Evolutionary conservation across 306 rosid genomes (phyloP).

Genomic region (Prunus fruticosa): DNA sequence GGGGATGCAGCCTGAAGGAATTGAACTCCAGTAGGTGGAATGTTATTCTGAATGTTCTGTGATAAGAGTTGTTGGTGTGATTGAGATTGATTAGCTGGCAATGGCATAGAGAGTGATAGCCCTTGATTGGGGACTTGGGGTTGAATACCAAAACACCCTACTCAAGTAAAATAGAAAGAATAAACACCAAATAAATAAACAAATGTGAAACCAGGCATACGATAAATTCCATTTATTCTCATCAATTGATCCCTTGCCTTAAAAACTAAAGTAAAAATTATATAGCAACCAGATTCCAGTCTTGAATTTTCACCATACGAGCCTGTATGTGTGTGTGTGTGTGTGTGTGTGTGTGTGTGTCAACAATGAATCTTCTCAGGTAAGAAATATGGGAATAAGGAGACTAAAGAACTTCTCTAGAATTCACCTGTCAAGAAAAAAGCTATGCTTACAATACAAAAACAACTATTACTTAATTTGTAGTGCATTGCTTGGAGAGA

Average conservation of each 20-base stretch:
- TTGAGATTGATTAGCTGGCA: constrained; percentile 56
- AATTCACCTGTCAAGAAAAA: neutral
- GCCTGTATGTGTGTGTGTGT: too few species aligned
- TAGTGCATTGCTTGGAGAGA: too few species aligned
- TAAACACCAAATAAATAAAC: neutral
- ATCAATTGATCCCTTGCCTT: neutral
- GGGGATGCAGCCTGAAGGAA: constrained; percentile 73
- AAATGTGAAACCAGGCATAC: neutral
- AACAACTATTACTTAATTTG: neutral
- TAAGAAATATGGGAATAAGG: neutral
- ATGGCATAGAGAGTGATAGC: constrained; percentile 47
- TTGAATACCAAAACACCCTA: constrained; percentile 48
- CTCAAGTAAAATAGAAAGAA: constrained; percentile 2
- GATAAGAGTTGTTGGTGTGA: constrained; percentile 54
- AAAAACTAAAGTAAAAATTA: neutral
- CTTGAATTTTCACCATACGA: neutral
- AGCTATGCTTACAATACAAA: neutral
- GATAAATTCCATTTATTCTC: neutral
- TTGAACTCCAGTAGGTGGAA: constrained; percentile 46
- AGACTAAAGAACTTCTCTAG: neutral
- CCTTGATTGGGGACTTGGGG: constrained; percentile 58
- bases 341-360: neutral
- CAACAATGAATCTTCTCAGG: neutral
- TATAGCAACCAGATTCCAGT: neutral
- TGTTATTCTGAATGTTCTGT: constrained; percentile 54